Base-by-base conservation (phyloP, 1,284 basidiomycete species). In the Xerocomus amazonicus region DNA sequence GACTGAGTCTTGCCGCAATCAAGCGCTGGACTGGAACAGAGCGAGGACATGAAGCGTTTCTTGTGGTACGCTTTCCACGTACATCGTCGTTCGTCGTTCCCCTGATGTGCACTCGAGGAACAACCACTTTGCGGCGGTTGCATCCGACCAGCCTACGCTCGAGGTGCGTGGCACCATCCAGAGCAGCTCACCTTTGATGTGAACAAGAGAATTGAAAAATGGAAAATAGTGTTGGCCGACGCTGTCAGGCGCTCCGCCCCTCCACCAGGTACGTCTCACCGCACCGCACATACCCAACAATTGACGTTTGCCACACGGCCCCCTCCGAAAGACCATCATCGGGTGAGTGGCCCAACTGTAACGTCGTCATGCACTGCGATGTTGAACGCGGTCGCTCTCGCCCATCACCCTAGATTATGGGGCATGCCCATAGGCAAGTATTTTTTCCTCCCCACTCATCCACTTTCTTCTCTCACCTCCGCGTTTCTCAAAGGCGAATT, bases 111-210 rank as follows among this genome's bases (percentile, higher is more conserved):
- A 23, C 19, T 23, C 19, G 19, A 87, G 86, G 87, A 75, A 89
- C 67, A 84, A 87, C 59, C 86, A 89, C 62, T 87, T 89, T 62
- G 81, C 85, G 1, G 84, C 86, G 4, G 63, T 87, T 35, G 85
- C 84, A 3, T 50, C 43, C 9, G 86, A 89, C 67, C 80, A 83
- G 56, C 87, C 87, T n/a, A 69, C 83, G 3, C 67, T 89, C 43
- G 86, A 87, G 77, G 84, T 83, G 39, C n/a, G 58, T 14, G 6
- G 4, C 19, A 23, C 19, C 19, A 23, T 23, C 19, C 19, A 23
- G 19, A 4, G 19, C n/a, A n/a, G n/a, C n/a, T n/a, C n/a, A n/a
- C n/a, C n/a, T n/a, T n/a, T 23, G 19, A 23, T 23, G 19, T 23
- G 19, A 23, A 23, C 19, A 23, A 23, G 19, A 23, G 19, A 23